Percentiles rank a stretch among this genome's conserved stretches.
Evolutionary conservation across 2,329 filamentous ascomycete species (phyloP).

Genomic region (Aspergillus quadricinctus): DNA sequence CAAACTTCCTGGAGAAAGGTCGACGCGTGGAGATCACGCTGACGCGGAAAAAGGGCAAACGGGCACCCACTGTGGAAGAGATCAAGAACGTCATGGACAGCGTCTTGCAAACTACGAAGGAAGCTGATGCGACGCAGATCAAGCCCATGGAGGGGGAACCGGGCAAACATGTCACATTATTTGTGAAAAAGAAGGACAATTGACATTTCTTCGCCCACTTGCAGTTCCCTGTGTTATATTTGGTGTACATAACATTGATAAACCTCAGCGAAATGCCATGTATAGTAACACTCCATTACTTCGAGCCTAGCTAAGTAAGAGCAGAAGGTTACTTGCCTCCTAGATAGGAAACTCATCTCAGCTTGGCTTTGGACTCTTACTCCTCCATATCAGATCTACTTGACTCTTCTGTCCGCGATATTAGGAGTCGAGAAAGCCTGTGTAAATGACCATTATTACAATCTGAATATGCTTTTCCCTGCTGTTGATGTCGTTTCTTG

Average conservation of each 20-base stretch:
- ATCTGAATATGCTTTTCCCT: not conserved
- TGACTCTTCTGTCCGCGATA: not conserved
- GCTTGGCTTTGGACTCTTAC: not conserved
- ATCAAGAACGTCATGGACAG: constrained; percentile 54
- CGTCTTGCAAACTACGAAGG: constrained; percentile 44
- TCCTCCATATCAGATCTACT: not conserved
- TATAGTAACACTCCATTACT: not conserved
- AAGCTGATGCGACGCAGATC: constrained; percentile 39
- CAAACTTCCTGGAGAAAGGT: constrained; percentile 68
- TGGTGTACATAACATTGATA: constrained; percentile 13
- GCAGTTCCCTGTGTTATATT: not conserved
- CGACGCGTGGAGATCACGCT: constrained; percentile 70
- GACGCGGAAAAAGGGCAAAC: constrained; percentile 61
- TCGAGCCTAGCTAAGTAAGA: not conserved
- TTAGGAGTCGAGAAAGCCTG: not conserved
- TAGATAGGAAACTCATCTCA: not conserved
- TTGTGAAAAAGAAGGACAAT: constrained; percentile 29
- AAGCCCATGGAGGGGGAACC: constrained; percentile 41
- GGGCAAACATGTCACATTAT: constrained; percentile 34
- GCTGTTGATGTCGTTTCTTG: not conserved
- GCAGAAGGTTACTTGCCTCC: not conserved
- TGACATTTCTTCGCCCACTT: not conserved
- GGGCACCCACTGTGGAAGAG: constrained; percentile 58
- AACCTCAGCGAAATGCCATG: not conserved
- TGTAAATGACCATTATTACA: not conserved